Base-by-base conservation (phyloP, 352 stramenopile species). In the Pythium insidiosum region DNA sequence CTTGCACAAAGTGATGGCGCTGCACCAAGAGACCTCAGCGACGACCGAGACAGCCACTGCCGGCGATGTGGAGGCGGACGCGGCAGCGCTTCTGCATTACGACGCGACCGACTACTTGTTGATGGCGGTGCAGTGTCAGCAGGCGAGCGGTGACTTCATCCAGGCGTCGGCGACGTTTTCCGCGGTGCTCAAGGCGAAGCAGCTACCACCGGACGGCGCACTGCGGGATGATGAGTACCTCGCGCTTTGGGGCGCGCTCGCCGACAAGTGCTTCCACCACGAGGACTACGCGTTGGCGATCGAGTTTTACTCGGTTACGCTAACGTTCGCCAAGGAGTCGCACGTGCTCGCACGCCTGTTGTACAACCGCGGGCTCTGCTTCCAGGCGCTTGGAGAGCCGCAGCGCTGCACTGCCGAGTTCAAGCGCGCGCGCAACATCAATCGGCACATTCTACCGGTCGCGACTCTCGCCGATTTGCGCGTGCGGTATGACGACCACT, bases 81-180 rank as follows among this genome's bases (percentile, higher is more conserved):
- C 9, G 9, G 28, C 9, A 9, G 28, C 9, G 9, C 28, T 15
- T 15, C 9, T 9, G 9, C 28, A 33, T 15, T 88, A 84, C 30
- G 64, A 82, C 16, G 23, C 40, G 0, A 38, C 21, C 0, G 72
- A 88, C 38, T 85, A 84, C 38, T 45, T 63, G 6, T 42, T 88
- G 39, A 85, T 88, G 69, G 30, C 84, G 20, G 68, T 84, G 67
- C 65, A 82, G 30, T 77, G 68, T 24, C 75, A 85, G 31, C 72
- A 88, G 34, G 56, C 54, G 4, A 74, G 61, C 30, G 70, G 72
- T 0, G 70, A 88, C 38, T 82, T 70, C 39, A 31, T 77, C 4
- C 52, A 64, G n/a, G 70, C 75, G 23, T 69, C 72, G 1, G 40
- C 59, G 22, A 81, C 63, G 6, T 71, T 88, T 23, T 50, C 63